Conservation (phyloP, 495 filamentous ascomycete species). For the Ramalina peruviana region DNA sequence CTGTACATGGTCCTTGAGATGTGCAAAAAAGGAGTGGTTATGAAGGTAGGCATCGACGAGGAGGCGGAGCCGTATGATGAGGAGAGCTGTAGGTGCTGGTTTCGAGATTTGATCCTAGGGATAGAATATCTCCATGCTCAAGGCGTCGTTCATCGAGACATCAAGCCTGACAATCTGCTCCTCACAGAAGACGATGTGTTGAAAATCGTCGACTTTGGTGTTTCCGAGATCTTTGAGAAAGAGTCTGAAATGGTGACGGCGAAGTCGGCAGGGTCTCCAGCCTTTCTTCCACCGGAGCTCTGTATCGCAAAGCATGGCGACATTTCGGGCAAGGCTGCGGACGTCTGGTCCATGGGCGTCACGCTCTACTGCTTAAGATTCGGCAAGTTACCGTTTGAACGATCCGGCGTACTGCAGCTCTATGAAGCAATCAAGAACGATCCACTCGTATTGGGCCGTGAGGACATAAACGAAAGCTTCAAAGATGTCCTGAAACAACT, state of each 20-base stretch:
- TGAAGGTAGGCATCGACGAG: constrained; percentile 89
- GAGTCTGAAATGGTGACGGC: constrained; percentile 76
- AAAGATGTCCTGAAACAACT: constrained; percentile 52
- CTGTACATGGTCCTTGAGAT: constrained; percentile 98
- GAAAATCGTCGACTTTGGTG: constrained; percentile 96
- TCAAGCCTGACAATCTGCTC: constrained; percentile 94
- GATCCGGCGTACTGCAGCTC: constrained; percentile 63
- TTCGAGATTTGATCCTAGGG: constrained; percentile 86
- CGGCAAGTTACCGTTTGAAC: constrained; percentile 73
- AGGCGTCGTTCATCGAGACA: constrained; percentile 90
- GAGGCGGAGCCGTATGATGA: constrained; percentile 68
- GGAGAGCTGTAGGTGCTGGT: constrained; percentile 78
- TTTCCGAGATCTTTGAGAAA: constrained; percentile 97
- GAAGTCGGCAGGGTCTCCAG: constrained; percentile 89
- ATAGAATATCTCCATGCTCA: constrained; percentile 96
- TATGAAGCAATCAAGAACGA: constrained; percentile 78
- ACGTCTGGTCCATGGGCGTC: constrained; percentile 98
- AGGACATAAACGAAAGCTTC: constrained; percentile 40
- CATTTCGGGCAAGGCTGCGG: constrained; percentile 76
- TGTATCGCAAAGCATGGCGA: constrained; percentile 82
- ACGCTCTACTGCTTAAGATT: constrained; percentile 88
- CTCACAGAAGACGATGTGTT: constrained; percentile 81
- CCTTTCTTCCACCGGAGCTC: constrained; percentile 86
- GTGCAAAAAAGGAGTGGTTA: constrained; percentile 96
- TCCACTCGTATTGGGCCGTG: constrained; percentile 17